A percentile compares a stretch with the other conserved stretches of the same genome.
Conservation (phyloP, 1,284 basidiomycete species). For the Ustilago shanxiensis region DNA sequence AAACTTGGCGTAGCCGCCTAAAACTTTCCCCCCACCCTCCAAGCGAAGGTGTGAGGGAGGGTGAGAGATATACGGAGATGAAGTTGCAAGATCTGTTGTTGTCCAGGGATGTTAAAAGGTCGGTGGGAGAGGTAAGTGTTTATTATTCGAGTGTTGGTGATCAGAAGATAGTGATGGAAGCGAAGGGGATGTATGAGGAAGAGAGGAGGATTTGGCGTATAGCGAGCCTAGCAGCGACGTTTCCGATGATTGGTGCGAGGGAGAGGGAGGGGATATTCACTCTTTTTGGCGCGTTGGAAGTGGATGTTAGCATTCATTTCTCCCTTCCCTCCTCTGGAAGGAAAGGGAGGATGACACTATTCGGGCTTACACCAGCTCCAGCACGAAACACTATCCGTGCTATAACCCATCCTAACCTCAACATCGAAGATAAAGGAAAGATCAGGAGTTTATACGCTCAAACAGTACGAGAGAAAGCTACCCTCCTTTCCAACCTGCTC, state of each 20-base stretch:
- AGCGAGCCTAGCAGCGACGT: slow-evolving; percentile 18
- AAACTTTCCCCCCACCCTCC: neutral
- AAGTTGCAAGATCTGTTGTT: slow-evolving; percentile 43
- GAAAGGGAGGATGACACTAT: slow-evolving; percentile 17
- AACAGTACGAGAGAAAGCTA: slow-evolving; percentile 49
- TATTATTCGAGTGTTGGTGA: too few species aligned
- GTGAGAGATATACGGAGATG: slow-evolving; percentile 24
- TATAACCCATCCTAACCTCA: slow-evolving; percentile 25
- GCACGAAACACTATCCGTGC: slow-evolving; percentile 22
- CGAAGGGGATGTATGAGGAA: slow-evolving; percentile 14
- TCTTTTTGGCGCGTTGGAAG: slow-evolving; percentile 34
- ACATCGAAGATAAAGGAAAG: neutral
- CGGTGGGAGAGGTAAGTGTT: neutral
- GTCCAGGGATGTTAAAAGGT: slow-evolving; percentile 15
- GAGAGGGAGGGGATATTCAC: slow-evolving; percentile 39
- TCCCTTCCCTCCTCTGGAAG: neutral
- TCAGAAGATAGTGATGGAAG: too few species aligned
- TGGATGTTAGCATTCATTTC: slow-evolving; percentile 52
- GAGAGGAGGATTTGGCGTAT: slow-evolving; percentile 38
- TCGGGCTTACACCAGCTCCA: slow-evolving; percentile 50
- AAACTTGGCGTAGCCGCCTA: slow-evolving; percentile 30
- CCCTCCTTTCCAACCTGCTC: slow-evolving; percentile 39
- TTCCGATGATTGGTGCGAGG: slow-evolving; percentile 17
- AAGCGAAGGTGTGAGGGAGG: neutral
- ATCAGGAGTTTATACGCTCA: slow-evolving; percentile 59